Evolutionary conservation across 257 asterid species (phyloP).

Genomic region (Plantago ovata): DNA sequence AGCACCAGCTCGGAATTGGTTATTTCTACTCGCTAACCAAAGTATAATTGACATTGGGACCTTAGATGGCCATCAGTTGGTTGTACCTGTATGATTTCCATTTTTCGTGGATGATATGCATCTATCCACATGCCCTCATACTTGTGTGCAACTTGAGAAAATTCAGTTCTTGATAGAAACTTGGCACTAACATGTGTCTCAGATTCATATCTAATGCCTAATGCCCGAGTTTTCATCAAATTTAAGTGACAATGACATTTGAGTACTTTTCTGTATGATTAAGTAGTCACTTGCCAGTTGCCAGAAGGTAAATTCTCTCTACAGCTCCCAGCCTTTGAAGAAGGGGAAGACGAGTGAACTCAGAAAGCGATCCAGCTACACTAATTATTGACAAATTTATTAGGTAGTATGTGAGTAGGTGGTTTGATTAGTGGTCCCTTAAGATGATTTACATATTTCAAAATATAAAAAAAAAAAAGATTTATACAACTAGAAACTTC

Average conservation of each 20-base stretch:
- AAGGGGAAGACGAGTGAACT: conserved; percentile 12
- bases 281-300: background rate
- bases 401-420: conserved; percentile 13
- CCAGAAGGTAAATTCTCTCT: background rate
- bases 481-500: conserved; percentile 28
- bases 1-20: too few relatives aligned
- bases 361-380: background rate
- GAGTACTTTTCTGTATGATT: background rate
- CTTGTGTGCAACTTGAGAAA: background rate
- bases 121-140: conserved; percentile 5
- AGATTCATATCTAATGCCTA: background rate
- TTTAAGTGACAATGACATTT: background rate
- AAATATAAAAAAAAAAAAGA: background rate
- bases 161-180: conserved; percentile 4
- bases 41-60: too few relatives aligned
- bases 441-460: background rate
- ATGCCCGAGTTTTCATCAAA: conserved; percentile 4
- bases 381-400: conserved; percentile 20
- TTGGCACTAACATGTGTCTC: conserved; percentile 4
- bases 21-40: too few relatives aligned
- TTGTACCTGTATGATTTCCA: background rate
- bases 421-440: conserved; percentile 33
- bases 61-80: background rate
- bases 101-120: conserved; percentile 2
- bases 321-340: background rate